A percentile compares a stretch with the other conserved stretches of the same genome.
Conservation (phyloP, 78 protist species). For the Dictyostelium citrinum region DNA sequence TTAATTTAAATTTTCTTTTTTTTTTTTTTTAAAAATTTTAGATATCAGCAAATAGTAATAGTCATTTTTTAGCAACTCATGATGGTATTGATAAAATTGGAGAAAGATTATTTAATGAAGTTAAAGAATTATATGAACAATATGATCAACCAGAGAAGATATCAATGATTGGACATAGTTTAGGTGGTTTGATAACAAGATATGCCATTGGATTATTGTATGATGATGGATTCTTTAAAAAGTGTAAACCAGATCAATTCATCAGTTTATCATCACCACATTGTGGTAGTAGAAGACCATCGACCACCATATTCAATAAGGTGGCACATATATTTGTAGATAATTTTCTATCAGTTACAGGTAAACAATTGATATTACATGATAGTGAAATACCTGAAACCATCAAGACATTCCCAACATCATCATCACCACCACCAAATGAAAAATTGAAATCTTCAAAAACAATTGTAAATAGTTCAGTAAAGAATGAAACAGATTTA, state of each 20-base stretch:
- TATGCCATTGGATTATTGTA: conserved; percentile 31
- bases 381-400: neutral
- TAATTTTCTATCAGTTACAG: neutral
- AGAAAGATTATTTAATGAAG: conserved; percentile 16
- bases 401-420: neutral
- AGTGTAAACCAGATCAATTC: conserved; percentile 33
- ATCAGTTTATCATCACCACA: conserved; percentile 52
- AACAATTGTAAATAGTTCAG: neutral
- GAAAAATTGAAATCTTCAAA: neutral
- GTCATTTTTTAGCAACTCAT: conserved; percentile 15
- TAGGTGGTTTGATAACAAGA: conserved; percentile 42
- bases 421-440: neutral
- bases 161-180: conserved; percentile 57
- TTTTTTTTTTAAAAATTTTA: neutral
- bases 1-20: neutral
- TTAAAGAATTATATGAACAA: neutral
- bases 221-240: conserved; percentile 14
- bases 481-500: neutral
- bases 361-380: conserved; percentile 37
- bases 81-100: conserved; percentile 65
- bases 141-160: neutral
- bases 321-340: conserved; percentile 1
- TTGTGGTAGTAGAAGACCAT: conserved; percentile 50
- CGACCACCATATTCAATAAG: neutral
- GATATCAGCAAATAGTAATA: neutral